Base-by-base conservation (phyloP, 2,329 filamentous ascomycete species). In the Ophiostoma pallidulum region DNA sequence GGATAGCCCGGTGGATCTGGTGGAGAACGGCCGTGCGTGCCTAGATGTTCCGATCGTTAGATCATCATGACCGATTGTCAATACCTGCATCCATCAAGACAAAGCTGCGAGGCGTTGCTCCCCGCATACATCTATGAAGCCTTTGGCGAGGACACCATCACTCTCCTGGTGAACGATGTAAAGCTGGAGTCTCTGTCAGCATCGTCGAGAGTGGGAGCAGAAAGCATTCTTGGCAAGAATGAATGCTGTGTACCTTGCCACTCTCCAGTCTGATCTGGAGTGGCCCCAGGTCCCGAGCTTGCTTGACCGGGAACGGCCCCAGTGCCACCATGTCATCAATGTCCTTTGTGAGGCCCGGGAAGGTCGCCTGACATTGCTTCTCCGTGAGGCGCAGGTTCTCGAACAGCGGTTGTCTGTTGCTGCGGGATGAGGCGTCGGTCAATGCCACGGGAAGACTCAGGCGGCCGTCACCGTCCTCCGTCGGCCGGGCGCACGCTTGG, bases 271-370 rank as follows among this genome's bases (percentile, higher is more conserved):
- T 58, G 14, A 58, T 62, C 29, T 67, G 57, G 4, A 64, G 54
- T 0, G 66, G 61, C 1, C 64, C 66, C 14, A 59, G 38, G 22
- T 55, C 56, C 22, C 62, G 56, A 47, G 54, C 42, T 19, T 49
- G 61, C 50, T 59, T 45, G 29, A 69, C 53, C 6, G 54, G 52
- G 54, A 69, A 68, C 7, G 61, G 57, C 1, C 66, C 66, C 45
- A 60, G 57, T 24, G 60, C 56, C 0, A 67, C 63, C 14, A 59
- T 63, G 24, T 60, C 51, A 24, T 67, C 64, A 49, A 71, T 61
- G 44, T 69, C 64, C 8, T 61, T 60, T 4, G 60, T 62, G 18
- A 70, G 56, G 4, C 61, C 62, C 1, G 68, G 66, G 52, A 71
- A 71, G 1, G 53, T 51, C 14, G 52, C 49, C 10, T 55, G 53